Conservation (phyloP, 1,284 basidiomycete species). For the Malassezia restricta region DNA sequence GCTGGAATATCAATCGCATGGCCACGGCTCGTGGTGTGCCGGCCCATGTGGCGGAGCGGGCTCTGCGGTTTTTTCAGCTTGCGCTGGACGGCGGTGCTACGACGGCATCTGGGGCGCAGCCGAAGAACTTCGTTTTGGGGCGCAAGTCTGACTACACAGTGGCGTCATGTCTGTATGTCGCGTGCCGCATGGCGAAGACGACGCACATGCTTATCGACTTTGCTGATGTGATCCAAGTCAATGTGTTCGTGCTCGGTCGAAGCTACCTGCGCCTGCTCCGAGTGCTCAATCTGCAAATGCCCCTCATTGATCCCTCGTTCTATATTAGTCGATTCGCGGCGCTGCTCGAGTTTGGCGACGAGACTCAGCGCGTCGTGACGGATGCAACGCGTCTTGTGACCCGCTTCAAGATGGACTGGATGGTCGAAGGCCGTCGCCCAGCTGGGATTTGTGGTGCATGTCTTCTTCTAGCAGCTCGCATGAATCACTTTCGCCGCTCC, state of each 20-base stretch:
- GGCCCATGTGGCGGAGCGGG: slow-evolving; percentile 65
- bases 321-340: slow-evolving; percentile 93
- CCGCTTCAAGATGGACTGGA: slow-evolving; percentile 94
- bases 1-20: slow-evolving; percentile 67
- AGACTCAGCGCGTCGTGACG: slow-evolving; percentile 77
- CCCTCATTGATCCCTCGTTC: slow-evolving; percentile 87
- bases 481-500: slow-evolving; percentile 91
- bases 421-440: slow-evolving; percentile 83
- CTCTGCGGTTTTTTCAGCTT: slow-evolving; percentile 78
- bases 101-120: slow-evolving; percentile 28
- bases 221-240: slow-evolving; percentile 55
- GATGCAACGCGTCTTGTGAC: slow-evolving; percentile 88
- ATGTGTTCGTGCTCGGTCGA: slow-evolving; percentile 92
- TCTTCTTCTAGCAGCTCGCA: slow-evolving; percentile 82
- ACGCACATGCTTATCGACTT: slow-evolving; percentile 99
- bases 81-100: slow-evolving; percentile 63
- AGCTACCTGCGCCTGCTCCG: slow-evolving; percentile 89
- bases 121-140: slow-evolving; percentile 51
- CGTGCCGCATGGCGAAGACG: slow-evolving; percentile 74
- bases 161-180: slow-evolving; percentile 87
- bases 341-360: slow-evolving; percentile 90
- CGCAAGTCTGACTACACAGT: slow-evolving; percentile 83
- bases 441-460: slow-evolving; percentile 96
- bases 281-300: slow-evolving; percentile 68
- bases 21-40: slow-evolving; percentile 66